Base-by-base conservation (phyloP, 1,139 yeast species). In the Lodderomyces orthopsilosis region DNA sequence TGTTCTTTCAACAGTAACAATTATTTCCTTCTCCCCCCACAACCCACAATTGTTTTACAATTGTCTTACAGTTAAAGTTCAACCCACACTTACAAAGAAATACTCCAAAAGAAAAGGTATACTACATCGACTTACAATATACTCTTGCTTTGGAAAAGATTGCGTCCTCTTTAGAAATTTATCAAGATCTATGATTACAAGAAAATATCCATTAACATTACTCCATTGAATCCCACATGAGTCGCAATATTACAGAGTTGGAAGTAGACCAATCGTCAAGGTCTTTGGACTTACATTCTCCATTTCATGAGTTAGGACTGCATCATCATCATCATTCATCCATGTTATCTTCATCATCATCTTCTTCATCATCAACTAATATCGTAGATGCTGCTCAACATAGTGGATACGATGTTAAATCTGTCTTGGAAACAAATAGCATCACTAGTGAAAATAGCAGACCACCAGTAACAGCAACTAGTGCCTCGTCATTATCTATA, bases 1-100 rank as follows among this genome's bases (percentile, higher is more conserved):
- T 30, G 34, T 30, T 30, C 14, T 15, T 30, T 30, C 34, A 30
- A 30, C 34, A 30, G 34, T 15, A 14, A 15, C 34, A 30, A 30
- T 14, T 30, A 3, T 4, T 15, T 15, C 19, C 19, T 10, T n/a
- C 3, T 10, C 34, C 4, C 10, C 17, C 15, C 17, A 4, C 17
- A 13, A n/a, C 18, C 15, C 28, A 24, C 28, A 24, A 12, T 24
- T 24, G 5, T 24, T 24, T 24, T 12, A 24, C 5, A 24, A 24
- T 4, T 22, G 9, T 6, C 24, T 9, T n/a, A n/a, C n/a, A n/a
- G n/a, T 24, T 24, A 8, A 21, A 21, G n/a, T 24, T 24, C 27
- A 24, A 24, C 27, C 27, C n/a, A n/a, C n/a, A n/a, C n/a, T n/a
- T n/a, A n/a, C n/a, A n/a, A n/a, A n/a, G n/a, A n/a, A n/a, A n/a